phyloP scores from a whole-genome alignment of 495 filamentous ascomycete species.

The Podospora bellae-mahoneyi region DNA sequence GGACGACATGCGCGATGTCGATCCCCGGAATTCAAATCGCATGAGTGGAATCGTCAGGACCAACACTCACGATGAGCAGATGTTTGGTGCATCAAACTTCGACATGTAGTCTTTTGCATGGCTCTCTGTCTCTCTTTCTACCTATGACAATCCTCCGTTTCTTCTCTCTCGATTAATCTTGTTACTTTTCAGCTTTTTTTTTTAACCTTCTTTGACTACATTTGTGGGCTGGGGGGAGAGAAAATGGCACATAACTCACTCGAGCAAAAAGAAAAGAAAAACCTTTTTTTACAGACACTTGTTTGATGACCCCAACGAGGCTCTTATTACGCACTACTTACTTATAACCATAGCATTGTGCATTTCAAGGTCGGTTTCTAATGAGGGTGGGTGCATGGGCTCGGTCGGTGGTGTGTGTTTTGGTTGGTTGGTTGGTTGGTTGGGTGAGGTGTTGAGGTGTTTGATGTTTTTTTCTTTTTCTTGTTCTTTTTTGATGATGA shows the following conservation, averaged over 20 bases:
- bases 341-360: conserved; percentile 25
- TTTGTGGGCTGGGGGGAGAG: conserved; percentile 10
- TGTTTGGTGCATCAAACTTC: conserved; percentile 73
- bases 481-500: background rate
- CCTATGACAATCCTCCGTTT: conserved; percentile 1
- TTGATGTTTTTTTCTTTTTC: background rate
- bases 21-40: conserved; percentile 50
- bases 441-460: background rate
- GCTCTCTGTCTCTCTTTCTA: background rate
- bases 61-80: conserved; percentile 60
- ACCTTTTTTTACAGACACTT: conserved; percentile 15
- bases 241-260: conserved; percentile 21
- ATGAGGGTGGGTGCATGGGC: conserved; percentile 17
- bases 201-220: background rate
- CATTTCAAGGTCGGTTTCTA: conserved; percentile 32
- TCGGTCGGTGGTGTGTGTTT: background rate
- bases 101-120: conserved; percentile 40
- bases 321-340: conserved; percentile 6
- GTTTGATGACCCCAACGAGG: conserved; percentile 27
- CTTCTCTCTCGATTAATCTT: background rate
- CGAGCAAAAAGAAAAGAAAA: conserved; percentile 18
- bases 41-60: conserved; percentile 75
- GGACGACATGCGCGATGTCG: conserved; percentile 45
- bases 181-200: conserved; percentile 3
- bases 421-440: no score